Evolutionary conservation across 83 land plant species (phyloP), one percentile per base, ranked within the genome.

Genomic region (Thuja plicata): DNA sequence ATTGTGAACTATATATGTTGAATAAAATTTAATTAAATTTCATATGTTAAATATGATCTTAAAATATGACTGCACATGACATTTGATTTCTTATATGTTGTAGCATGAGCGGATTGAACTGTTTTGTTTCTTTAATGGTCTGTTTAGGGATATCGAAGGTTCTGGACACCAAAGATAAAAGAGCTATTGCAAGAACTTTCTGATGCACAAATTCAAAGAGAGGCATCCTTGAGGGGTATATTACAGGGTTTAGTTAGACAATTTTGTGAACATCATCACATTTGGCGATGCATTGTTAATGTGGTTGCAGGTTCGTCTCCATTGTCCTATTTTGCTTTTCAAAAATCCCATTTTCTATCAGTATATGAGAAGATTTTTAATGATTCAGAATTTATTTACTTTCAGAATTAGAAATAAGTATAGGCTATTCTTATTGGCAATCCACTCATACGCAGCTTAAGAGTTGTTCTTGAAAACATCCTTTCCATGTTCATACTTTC

Each of bases 141-240:
- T 82, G 46, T 37, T 85, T 93, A 98, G 99, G 99, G 99, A n/a
- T 97, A 88, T 90, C 94, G 92, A 55, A 88, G 99, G 82, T 97
- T 94, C 89, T 95, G 95, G 94, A 98, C 95, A 87, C 94, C 98
- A 87, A 41, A 87, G 84, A 92, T 96, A 16, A 98, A 93, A 90
- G 90, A 95, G 46, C 91, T 91, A 60, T 57, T 95, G 21, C 91
- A 93, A 87, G 97, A 98, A 84, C 94, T 95, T 71, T 92, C 95
- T 60, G 90, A 91, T 82, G 95, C 95, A 85, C 94, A 96, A 85
- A 90, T 92, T 50, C 94, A 93, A 84, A 95, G 92, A 89, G 99
- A 98, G 91, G 87, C 94, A 40, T 91, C 94, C 34, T 66, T 97
- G 77, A 95, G 92, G 89, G 93, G 94, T 89, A 97, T 97, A 85